Conservation (phyloP, 2,329 filamentous ascomycete species). For the Acrocalymma vagum region DNA sequence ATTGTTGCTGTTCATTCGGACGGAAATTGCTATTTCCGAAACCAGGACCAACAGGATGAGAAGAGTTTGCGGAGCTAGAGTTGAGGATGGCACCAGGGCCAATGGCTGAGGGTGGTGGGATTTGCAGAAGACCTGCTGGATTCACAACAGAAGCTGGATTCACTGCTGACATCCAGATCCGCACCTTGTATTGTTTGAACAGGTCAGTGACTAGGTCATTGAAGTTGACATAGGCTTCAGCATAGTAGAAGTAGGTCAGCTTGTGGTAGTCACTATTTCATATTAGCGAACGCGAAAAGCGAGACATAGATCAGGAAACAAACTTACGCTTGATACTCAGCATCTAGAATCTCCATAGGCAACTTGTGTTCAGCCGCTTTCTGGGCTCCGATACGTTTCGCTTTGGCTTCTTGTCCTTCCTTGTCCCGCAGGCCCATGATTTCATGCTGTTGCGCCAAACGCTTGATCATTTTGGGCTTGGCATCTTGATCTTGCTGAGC, state of each 20-base stretch:
- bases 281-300: slow-evolving; percentile 11
- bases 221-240: slow-evolving; percentile 98
- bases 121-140: slow-evolving; percentile 39
- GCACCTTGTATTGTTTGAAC: slow-evolving; percentile 99
- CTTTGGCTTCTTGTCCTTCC: slow-evolving; percentile 96
- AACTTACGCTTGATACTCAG: slow-evolving; percentile 96
- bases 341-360: slow-evolving; percentile 98
- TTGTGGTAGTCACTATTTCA: slow-evolving; percentile 92
- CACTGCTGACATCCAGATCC: slow-evolving; percentile 99
- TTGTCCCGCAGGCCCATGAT: slow-evolving; percentile 90
- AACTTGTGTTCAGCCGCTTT: slow-evolving; percentile 94
- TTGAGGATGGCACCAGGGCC: slow-evolving; percentile 47
- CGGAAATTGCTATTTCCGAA: slow-evolving; percentile 38
- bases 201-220: slow-evolving; percentile 96
- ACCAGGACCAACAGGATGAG: slow-evolving; percentile 40
- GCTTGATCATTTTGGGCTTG: slow-evolving; percentile 96
- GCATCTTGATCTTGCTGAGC: slow-evolving; percentile 67
- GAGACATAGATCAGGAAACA: not conserved
- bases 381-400: slow-evolving; percentile 94
- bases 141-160: slow-evolving; percentile 88
- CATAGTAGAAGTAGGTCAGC: slow-evolving; percentile 98
- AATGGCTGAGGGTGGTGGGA: slow-evolving; percentile 47
- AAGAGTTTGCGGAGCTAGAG: slow-evolving; percentile 22
- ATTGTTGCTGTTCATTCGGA: slow-evolving; percentile 36
- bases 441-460: slow-evolving; percentile 90